These are phyloP conservation scores for Alternaria sp. DNA, from an alignment of 2,329 filamentous ascomycete genomes.

Conservation along the genomic window DNA sequence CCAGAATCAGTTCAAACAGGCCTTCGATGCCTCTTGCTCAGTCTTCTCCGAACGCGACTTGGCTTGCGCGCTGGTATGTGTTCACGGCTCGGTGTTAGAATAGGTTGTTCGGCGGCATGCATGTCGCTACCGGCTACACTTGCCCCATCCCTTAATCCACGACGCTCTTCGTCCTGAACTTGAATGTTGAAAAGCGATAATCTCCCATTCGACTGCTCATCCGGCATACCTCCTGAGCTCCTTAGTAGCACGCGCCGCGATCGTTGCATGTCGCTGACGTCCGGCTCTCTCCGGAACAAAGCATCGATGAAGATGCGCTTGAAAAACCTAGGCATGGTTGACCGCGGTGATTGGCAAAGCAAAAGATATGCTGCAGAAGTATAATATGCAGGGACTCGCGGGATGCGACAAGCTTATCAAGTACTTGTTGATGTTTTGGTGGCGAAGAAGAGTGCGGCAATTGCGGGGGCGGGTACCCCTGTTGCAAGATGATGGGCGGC, in stretches of 20 bases:
- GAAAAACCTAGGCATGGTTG: conserved; percentile 33
- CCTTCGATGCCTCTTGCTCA: conserved; percentile 35
- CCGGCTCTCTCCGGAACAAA: conserved; percentile 30
- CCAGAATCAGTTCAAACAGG: conserved; percentile 15
- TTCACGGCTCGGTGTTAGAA: conserved; percentile 28
- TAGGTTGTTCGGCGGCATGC: conserved; percentile 24
- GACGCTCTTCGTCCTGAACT: conserved; percentile 19
- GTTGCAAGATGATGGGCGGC: background rate
- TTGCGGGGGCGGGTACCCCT: conserved; percentile 14
- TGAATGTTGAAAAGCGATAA: conserved; percentile 22
- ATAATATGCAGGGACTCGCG: conserved; percentile 7
- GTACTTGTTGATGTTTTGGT: conserved; percentile 12
- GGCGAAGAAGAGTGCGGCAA: conserved; percentile 16
- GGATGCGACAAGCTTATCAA: conserved; percentile 15
- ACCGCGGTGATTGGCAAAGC: background rate
- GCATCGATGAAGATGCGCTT: conserved; percentile 35
- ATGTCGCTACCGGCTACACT: conserved; percentile 33
- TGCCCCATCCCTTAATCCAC: conserved; percentile 24
- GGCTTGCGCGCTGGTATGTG: conserved; percentile 16
- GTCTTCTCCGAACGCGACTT: conserved; percentile 19
- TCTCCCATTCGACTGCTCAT: conserved; percentile 23
- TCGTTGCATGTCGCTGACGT: conserved; percentile 27
- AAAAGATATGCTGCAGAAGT: conserved; percentile 5
- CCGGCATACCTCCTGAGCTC: conserved; percentile 16
- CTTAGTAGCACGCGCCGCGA: conserved; percentile 36